Conservation (phyloP, 2,329 filamentous ascomycete species). For the Microdochium trichocladiopsis region DNA sequence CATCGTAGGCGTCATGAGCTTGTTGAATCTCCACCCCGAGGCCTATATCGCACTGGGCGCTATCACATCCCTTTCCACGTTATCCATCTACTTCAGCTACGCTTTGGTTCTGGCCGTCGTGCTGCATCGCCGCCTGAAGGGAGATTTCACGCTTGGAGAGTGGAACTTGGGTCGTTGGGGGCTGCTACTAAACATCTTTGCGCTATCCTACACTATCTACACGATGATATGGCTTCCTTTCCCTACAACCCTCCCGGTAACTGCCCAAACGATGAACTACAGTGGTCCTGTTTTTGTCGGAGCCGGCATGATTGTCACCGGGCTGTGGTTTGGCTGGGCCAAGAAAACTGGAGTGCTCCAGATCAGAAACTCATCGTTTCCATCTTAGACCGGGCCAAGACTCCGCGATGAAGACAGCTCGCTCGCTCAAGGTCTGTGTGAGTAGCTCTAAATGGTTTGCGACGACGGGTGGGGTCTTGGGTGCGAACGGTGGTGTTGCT, state of each 20-base stretch:
- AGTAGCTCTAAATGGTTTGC: no score
- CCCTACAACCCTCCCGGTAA: constrained; percentile 22
- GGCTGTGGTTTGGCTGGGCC: no score
- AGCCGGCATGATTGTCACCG: no score
- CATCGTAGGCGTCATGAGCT: constrained; percentile 22
- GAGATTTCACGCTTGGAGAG: constrained; percentile 14
- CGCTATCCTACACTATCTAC: constrained; percentile 22
- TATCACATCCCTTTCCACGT: constrained; percentile 27
- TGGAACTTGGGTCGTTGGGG: constrained; percentile 22
- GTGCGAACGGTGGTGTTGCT: no score
- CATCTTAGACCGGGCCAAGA: no score
- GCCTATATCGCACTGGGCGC: constrained; percentile 26
- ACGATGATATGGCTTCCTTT: constrained; percentile 24
- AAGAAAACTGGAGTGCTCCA: no score
- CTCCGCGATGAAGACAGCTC: no score
- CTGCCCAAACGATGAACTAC: constrained; percentile 28
- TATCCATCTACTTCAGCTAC: constrained; percentile 29
- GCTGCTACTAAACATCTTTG: constrained; percentile 23
- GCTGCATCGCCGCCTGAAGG: constrained; percentile 20
- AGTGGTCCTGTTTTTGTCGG: not conserved
- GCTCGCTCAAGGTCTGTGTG: no score
- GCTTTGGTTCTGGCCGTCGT: constrained; percentile 27
- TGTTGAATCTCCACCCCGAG: constrained; percentile 29
- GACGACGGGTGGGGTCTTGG: no score
- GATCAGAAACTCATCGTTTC: no score